Base-by-base conservation (phyloP, 1,284 basidiomycete species). In the Apiotrichum laibachii region DNA sequence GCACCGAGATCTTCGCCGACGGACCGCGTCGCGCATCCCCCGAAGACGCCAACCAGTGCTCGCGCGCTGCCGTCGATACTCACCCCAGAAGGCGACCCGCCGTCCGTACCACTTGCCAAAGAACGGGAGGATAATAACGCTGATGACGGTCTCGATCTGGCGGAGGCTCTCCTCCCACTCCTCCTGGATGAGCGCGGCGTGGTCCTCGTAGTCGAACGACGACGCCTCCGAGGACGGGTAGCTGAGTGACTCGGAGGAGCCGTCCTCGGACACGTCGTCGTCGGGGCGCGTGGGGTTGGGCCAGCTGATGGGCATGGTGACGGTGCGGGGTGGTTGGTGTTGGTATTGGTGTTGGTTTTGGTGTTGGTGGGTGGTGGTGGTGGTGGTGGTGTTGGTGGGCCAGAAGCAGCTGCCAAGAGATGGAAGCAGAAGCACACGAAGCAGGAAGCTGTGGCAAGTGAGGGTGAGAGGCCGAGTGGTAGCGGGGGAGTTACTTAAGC, bases 111-210 rank as follows among this genome's bases (percentile, higher is more conserved):
- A 94, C 75, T 90, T 93, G 49, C 92, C 92, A 60, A 92, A 76
- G 79, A 87, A 88, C 3, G 92, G 92, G 57, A 95, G 81, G 52
- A 94, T 80, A 45, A 94, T 86, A 60, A 92, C 81, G 45, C 88
- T 85, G 57, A 91, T 76, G 33, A 95, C 83, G 68, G 90, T 84
- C 71, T 90, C 86, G 49, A 96, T 82, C 75, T 96, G 90, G 63
- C 85, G 80, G 55, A 95, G 70, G 70, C 87, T 89, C 77, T 95
- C 92, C 70, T 92, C 88, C 92, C 92, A 95, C 80, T 96, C 92
- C 69, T 88, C 83, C 76, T 92, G 88, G 10, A 89, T 89, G 59
- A 90, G 80, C 18, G 84, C 85, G 62, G 70, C 67, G 64, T 86
- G 79, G 59, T 86, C 87, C 63, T 90, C 88, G 9, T 81, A 82